These are phyloP conservation scores for Colletotrichum sp. DNA, from an alignment of 2,329 filamentous ascomycete genomes.

Conservation along the genomic window DNA sequence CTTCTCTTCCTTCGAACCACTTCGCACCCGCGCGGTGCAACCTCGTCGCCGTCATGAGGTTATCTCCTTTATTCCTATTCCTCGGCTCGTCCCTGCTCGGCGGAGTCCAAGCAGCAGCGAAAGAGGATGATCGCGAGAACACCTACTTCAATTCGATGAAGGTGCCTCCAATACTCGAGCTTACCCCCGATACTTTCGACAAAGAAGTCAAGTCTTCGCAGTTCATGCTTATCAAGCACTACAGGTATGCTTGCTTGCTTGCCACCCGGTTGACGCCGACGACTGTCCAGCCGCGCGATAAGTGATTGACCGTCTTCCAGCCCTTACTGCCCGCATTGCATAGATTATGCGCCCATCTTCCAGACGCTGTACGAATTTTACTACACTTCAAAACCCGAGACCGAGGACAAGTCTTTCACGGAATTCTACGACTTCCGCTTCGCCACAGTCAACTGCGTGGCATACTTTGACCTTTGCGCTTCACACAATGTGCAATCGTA, in stretches of 20 bases:
- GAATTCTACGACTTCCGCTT: slow-evolving; percentile 91
- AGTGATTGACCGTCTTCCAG: slow-evolving; percentile 35
- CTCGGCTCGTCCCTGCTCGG: slow-evolving; percentile 50
- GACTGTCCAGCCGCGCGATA: background rate
- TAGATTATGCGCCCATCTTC: slow-evolving; percentile 79
- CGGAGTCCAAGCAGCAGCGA: slow-evolving; percentile 42
- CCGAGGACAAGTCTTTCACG: slow-evolving; percentile 68
- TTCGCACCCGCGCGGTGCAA: slow-evolving; percentile 12
- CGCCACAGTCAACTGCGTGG: slow-evolving; percentile 83
- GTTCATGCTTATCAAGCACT: slow-evolving; percentile 67
- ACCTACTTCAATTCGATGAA: slow-evolving; percentile 71
- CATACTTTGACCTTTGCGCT: slow-evolving; percentile 78
- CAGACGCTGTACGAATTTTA: slow-evolving; percentile 97
- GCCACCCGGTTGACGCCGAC: background rate
- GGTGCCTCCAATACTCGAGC: slow-evolving; percentile 69
- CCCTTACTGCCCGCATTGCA: slow-evolving; percentile 75
- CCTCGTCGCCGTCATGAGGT: slow-evolving; percentile 44
- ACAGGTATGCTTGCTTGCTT: slow-evolving; percentile 57
- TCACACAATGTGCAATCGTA: slow-evolving; percentile 72
- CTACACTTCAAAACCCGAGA: slow-evolving; percentile 77
- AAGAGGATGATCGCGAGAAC: slow-evolving; percentile 37
- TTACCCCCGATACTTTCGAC: slow-evolving; percentile 64
- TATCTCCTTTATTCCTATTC: slow-evolving; percentile 49
- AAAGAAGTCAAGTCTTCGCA: slow-evolving; percentile 59
- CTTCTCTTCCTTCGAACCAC: background rate